phyloP scores from a whole-genome alignment of 805 yeast genomes.

The Spathaspora passalidarum region DNA sequence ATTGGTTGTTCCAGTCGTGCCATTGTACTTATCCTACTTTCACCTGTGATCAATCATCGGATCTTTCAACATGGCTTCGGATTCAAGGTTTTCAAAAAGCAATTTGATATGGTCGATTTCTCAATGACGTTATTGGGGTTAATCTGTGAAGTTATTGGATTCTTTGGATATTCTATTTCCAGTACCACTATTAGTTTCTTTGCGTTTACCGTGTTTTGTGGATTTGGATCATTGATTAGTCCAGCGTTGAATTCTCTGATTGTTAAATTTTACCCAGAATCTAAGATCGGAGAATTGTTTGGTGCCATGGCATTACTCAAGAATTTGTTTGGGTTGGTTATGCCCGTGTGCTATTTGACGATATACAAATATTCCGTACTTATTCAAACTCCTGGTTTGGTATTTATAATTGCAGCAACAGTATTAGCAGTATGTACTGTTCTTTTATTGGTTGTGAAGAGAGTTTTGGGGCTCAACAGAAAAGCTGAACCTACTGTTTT shows the following conservation, averaged over 20 bases:
- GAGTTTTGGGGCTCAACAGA: constrained; percentile 14
- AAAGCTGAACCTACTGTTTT: constrained; percentile 7
- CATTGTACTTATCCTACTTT: constrained; percentile 42
- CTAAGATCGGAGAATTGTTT: constrained; percentile 65
- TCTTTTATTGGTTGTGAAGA: constrained; percentile 15
- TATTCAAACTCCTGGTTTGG: constrained; percentile 26
- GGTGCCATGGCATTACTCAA: constrained; percentile 65
- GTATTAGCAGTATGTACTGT: constrained; percentile 11
- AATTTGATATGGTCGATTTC: constrained; percentile 55
- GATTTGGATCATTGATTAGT: constrained; percentile 48
- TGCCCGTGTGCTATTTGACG: constrained; percentile 48
- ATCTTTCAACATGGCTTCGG: constrained; percentile 27
- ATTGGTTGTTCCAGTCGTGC: constrained; percentile 50
- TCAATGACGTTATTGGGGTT: constrained; percentile 34
- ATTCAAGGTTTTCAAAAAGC: constrained; percentile 31
- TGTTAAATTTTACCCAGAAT: constrained; percentile 58
- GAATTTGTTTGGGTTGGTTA: constrained; percentile 44
- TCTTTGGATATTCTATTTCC: constrained; percentile 31
- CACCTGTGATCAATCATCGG: constrained; percentile 47
- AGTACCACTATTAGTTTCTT: constrained; percentile 26
- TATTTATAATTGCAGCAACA: constrained; percentile 20
- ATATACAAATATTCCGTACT: constrained; percentile 39
- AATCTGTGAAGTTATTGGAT: constrained; percentile 37
- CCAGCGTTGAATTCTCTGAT: constrained; percentile 62
- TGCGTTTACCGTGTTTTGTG: constrained; percentile 31